Conservation (phyloP, 352 stramenopile genomes). For the Aphanomyces cochlioides region DNA sequence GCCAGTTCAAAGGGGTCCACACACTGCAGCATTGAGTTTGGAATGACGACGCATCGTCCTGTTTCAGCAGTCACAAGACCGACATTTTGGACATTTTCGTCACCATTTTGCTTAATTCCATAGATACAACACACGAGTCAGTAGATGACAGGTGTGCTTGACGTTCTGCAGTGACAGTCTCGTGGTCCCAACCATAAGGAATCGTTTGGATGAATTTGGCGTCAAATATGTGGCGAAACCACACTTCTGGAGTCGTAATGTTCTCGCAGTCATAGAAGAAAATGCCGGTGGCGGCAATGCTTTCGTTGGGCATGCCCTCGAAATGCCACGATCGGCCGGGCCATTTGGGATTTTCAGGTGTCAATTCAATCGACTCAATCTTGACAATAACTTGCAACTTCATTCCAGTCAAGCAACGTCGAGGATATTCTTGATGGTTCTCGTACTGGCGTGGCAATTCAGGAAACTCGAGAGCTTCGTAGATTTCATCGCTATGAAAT, state of each 20-base stretch:
- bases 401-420: slow-evolving; percentile 3
- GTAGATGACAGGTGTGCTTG: no score
- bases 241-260: slow-evolving; percentile 40
- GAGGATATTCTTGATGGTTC: background rate
- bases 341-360: slow-evolving; percentile 40
- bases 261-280: slow-evolving; percentile 55
- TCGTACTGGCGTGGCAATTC: background rate
- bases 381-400: slow-evolving; percentile 49
- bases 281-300: slow-evolving; percentile 46
- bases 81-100: slow-evolving; percentile 29
- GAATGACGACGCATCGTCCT: slow-evolving; percentile 41
- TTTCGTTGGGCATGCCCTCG: slow-evolving; percentile 42
- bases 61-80: slow-evolving; percentile 33
- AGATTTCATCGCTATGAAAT: no score
- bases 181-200: no score
- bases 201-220: slow-evolving; percentile 28
- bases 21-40: slow-evolving; percentile 45
- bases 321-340: slow-evolving; percentile 46
- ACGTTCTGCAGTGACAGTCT: no score
- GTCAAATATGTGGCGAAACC: slow-evolving; percentile 37
- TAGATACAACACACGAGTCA: slow-evolving; percentile 5
- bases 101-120: background rate
- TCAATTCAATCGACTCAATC: slow-evolving; percentile 49
- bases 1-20: slow-evolving; percentile 46
- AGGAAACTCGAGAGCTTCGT: background rate